phyloP scores from a whole-genome alignment of 176 grass and related monocot genomes.

The Pontederia crassipes region DNA sequence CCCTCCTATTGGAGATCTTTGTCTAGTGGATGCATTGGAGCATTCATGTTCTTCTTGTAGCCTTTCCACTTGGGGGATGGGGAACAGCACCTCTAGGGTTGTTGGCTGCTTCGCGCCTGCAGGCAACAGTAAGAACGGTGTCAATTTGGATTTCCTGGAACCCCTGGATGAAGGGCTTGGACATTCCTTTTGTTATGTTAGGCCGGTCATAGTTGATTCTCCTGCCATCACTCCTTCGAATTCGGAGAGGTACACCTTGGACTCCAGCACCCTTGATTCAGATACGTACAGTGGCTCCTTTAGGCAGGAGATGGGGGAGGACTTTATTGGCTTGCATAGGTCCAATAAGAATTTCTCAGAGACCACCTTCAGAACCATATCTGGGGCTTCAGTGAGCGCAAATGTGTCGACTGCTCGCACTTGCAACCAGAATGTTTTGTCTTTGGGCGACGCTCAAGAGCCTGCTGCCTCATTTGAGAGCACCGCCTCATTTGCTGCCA shows the following conservation, averaged over 20 bases:
- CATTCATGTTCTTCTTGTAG: conserved; percentile 9
- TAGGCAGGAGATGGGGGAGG: too few relatives aligned
- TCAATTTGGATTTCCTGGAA: conserved; percentile 55
- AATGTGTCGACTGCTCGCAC: conserved; percentile 30
- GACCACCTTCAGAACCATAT: conserved; percentile 36
- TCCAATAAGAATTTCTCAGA: not conserved
- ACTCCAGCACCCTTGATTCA: conserved; percentile 9
- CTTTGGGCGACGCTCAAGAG: conserved; percentile 13
- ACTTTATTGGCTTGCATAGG: too few relatives aligned
- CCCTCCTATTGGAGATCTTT: not conserved
- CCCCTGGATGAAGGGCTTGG: conserved; percentile 74
- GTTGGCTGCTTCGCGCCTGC: conserved; percentile 76
- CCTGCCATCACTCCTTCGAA: conserved; percentile 41
- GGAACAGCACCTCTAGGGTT: conserved; percentile 78
- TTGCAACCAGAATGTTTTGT: not conserved
- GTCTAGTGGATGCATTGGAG: conserved; percentile 11
- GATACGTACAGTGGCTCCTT: not conserved
- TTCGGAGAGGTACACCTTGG: conserved; percentile 16
- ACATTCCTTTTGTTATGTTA: conserved; percentile 80
- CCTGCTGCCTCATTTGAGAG: conserved; percentile 40
- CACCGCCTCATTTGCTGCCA: conserved; percentile 52
- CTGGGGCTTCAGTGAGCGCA: conserved; percentile 58
- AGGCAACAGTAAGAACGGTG: conserved; percentile 41
- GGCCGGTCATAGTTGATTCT: conserved; percentile 24
- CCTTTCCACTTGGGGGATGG: conserved; percentile 31